Conservation (phyloP, 139 green algal genomes). For the Micractinium conductrix region DNA sequence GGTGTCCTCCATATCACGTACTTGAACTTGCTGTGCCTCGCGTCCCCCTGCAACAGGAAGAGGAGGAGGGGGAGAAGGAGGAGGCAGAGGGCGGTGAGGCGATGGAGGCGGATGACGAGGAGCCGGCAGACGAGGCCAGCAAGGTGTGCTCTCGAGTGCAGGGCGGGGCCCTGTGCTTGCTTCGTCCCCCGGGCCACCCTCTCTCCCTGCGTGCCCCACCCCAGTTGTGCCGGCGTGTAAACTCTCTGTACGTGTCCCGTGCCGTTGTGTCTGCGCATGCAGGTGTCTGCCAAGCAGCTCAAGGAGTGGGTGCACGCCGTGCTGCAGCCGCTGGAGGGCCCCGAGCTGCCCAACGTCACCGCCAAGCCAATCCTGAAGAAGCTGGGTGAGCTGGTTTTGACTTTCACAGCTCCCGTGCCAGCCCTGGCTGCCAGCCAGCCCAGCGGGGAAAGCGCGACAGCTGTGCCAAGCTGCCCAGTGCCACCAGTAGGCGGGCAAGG, state of each 20-base stretch:
- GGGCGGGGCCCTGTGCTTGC: no score
- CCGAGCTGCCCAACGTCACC: slow-evolving; percentile 23
- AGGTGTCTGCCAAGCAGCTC: slow-evolving; percentile 18
- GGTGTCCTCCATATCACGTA: no score
- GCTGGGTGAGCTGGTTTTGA: slow-evolving; percentile 1
- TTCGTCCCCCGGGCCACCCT: neutral
- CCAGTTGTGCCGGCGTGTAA: neutral
- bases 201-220: neutral
- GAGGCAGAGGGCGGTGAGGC: neutral
- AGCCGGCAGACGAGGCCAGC: neutral
- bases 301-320: slow-evolving; percentile 1
- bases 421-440: no score
- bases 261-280: neutral
- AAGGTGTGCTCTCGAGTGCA: slow-evolving; percentile 1
- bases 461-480: no score
- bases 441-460: no score
- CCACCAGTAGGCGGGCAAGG: no score
- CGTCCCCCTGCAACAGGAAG: neutral
- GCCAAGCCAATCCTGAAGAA: slow-evolving; percentile 13
- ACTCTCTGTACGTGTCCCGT: neutral
- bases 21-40: neutral
- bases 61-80: neutral
- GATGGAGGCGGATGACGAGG: slow-evolving; percentile 1
- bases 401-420: no score
- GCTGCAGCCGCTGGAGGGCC: neutral